A percentile compares a stretch with the other conserved stretches of the same genome.
phyloP scores from a whole-genome alignment of 306 rosid species.

The Cucumis hystrix region DNA sequence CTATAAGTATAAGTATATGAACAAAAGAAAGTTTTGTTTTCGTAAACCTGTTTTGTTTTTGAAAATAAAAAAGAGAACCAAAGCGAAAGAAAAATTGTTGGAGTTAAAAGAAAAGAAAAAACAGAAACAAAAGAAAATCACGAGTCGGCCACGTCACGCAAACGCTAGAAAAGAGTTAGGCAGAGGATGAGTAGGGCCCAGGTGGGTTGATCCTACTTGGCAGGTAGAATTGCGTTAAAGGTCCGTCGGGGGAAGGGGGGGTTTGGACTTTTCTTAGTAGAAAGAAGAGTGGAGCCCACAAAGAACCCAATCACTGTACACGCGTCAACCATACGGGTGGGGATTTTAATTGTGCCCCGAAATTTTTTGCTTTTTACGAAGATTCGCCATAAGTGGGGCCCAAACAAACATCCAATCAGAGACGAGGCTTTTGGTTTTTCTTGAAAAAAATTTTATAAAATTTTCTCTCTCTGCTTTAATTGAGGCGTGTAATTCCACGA shows the following conservation, averaged over 20 bases:
- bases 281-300: not conserved
- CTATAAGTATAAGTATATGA: too few relatives aligned
- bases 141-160: constrained; percentile 6
- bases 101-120: not conserved
- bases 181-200: not conserved
- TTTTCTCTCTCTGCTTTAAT: not conserved
- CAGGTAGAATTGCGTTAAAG: not conserved
- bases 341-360: not conserved
- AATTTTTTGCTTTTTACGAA: constrained; percentile 23
- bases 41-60: too few relatives aligned
- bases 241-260: not conserved
- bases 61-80: too few relatives aligned
- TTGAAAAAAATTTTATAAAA: not conserved
- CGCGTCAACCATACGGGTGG: constrained; percentile 36
- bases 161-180: not conserved
- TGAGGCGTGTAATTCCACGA: constrained; percentile 41
- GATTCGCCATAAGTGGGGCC: constrained; percentile 34
- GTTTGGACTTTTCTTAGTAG: not conserved
- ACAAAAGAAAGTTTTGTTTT: too few relatives aligned
- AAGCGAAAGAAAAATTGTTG: too few relatives aligned
- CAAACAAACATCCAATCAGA: constrained; percentile 7
- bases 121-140: not conserved
- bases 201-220: not conserved
- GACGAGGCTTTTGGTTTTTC: not conserved
- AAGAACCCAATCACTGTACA: constrained; percentile 21